Conservation (phyloP, 2,329 filamentous ascomycete genomes). For the Phyllosticta citrichinensis region DNA sequence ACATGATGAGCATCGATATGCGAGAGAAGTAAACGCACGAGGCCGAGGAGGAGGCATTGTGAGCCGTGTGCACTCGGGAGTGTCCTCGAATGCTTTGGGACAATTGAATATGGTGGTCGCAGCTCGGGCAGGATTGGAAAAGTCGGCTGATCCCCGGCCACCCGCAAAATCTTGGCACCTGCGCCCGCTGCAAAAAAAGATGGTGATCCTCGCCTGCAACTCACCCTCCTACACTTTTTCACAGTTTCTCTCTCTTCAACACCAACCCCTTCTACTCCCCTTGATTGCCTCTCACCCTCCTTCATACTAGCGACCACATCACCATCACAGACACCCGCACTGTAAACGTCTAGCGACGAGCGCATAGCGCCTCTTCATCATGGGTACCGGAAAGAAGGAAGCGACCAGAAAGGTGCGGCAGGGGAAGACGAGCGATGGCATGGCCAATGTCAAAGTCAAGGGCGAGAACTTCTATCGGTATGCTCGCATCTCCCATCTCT, state of each 20-base stretch:
- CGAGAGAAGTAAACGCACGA: conserved; percentile 1
- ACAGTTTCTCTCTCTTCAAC: neutral
- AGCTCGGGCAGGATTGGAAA: neutral
- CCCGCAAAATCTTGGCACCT: conserved; percentile 2
- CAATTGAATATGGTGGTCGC: neutral
- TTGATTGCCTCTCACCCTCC: neutral
- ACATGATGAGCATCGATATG: conserved; percentile 3
- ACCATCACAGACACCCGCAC: neutral
- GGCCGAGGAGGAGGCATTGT: conserved; percentile 5
- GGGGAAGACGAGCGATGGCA: conserved; percentile 75
- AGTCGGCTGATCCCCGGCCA: neutral
- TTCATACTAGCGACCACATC: neutral
- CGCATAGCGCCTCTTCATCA: conserved; percentile 33
- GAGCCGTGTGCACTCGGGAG: neutral
- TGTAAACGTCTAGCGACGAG: neutral
- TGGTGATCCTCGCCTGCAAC: conserved; percentile 3
- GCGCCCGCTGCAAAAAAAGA: conserved; percentile 7
- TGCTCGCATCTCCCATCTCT: conserved; percentile 16
- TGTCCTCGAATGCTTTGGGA: neutral
- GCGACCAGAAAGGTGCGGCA: conserved; percentile 70
- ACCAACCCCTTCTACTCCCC: neutral
- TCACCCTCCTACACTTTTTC: neutral
- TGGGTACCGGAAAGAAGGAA: conserved; percentile 93
- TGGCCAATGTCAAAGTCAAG: conserved; percentile 85
- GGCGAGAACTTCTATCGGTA: conserved; percentile 97